Base-by-base conservation (phyloP, 345 rosid species). In the Salix koriyanagi region DNA sequence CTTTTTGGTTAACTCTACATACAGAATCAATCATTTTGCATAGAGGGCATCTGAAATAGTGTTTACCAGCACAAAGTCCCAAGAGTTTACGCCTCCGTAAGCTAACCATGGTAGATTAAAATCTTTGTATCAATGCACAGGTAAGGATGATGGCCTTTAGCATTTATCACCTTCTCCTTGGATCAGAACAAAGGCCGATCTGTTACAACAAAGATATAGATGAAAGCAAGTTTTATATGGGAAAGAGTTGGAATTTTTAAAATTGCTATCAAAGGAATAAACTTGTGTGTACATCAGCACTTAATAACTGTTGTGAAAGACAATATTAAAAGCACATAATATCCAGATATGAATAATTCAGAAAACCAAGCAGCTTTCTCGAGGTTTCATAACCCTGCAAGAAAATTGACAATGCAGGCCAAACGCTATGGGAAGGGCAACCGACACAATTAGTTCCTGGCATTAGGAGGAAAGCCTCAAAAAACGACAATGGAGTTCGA, bases 41-140 rank as follows among this genome's bases (percentile, higher is more conserved):
- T 50, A 28, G 70, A 71, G 64, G n/a, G 62, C 37, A 70, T 39
- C 46, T 50, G 60, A 77, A 78, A 70, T 21, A 76, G 79, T 65
- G 48, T 42, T 85, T 90, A 96, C 99, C 99, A 72, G 96, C 85
- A 83, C 97, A 94, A 71, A 94, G 87, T 61, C 97, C 98, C 85
- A 92, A 75, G 71, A 92, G 94, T 83, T 87, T 91, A 52, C 98
- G 96, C 84, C 98, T 88, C 60, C 98, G 70, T 82, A 92, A 77
- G 90, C 98, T 96, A 83, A 96, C 99, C 99, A 96, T 95, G 41
- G 79, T 62, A 69, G 80, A 71, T 58, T 71, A 65, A 39, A 76
- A 75, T 28, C 74, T 66, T 64, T 70, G 56, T 72, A 74, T 81
- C 79, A 71, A 67, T 73, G 70, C 68, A 46, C 65, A 67, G 26